These are phyloP conservation scores for Aphanocladium album DNA, from an alignment of 2,329 filamentous ascomycete genomes.

Conservation along the genomic window DNA sequence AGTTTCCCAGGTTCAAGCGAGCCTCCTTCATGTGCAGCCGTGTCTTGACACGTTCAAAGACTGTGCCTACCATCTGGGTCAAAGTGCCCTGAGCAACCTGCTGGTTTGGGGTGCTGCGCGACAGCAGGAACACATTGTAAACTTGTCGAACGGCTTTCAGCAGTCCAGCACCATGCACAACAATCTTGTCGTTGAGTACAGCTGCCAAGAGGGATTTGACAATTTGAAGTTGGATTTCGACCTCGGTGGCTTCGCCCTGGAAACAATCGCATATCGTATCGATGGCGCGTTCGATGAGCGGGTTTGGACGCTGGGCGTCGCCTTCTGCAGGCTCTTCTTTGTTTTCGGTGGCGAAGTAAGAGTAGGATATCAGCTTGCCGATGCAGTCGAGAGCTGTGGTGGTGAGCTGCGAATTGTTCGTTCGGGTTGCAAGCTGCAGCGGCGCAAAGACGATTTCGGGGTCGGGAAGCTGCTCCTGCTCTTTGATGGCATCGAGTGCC, in stretches of 20 bases:
- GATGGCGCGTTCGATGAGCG: conserved; percentile 93
- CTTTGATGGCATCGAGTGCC: conserved; percentile 80
- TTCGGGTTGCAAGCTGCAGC: conserved; percentile 82
- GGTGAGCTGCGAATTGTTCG: conserved; percentile 76
- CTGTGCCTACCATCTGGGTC: conserved; percentile 97
- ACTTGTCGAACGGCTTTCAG: conserved; percentile 96
- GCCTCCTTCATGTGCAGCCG: conserved; percentile 84
- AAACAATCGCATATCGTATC: conserved; percentile 99
- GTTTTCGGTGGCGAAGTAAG: conserved; percentile 81
- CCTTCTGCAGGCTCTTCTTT: conserved; percentile 39
- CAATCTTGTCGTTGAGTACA: conserved; percentile 96
- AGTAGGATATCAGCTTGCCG: conserved; percentile 97
- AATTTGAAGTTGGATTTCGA: conserved; percentile 94
- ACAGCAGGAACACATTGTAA: conserved; percentile 97
- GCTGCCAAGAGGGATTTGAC: conserved; percentile 94
- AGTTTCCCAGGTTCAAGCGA: conserved; percentile 52
- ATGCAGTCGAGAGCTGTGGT: conserved; percentile 95
- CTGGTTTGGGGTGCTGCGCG: conserved; percentile 89
- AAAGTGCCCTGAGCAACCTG: conserved; percentile 95
- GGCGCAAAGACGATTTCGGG: conserved; percentile 91
- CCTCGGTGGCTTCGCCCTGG: conserved; percentile 87
- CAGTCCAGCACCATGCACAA: conserved; percentile 92
- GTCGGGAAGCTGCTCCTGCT: conserved; percentile 76
- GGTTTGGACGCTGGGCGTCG: conserved; percentile 41
- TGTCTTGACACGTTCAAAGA: conserved; percentile 90